These are phyloP conservation scores for Xylaria castorea DNA, from an alignment of 495 filamentous ascomycete species.

Conservation along the genomic window DNA sequence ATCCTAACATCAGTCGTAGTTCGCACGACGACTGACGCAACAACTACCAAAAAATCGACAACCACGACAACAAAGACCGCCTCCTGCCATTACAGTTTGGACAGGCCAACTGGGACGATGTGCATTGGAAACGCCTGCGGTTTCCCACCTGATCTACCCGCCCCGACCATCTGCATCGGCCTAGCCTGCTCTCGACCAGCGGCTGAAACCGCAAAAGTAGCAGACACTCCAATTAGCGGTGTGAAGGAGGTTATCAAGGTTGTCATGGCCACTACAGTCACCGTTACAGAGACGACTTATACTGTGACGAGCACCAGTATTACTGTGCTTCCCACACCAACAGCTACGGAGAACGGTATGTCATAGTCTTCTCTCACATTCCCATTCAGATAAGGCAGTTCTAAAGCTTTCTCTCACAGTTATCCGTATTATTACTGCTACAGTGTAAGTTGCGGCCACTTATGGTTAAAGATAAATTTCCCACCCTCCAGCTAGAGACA, in stretches of 20 bases:
- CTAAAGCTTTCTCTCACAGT: conserved; percentile 34
- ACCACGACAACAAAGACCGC: conserved; percentile 46
- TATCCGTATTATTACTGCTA: conserved; percentile 46
- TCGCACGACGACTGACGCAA: conserved; percentile 47
- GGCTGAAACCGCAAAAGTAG: conserved; percentile 12
- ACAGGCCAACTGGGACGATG: conserved; percentile 31
- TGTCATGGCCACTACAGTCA: conserved; percentile 45
- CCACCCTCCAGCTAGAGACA: background rate
- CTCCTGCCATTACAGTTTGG: conserved; percentile 43
- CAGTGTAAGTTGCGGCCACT: conserved; percentile 42
- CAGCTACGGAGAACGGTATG: conserved; percentile 49
- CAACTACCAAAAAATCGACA: conserved; percentile 43
- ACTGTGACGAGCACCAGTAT: conserved; percentile 48
- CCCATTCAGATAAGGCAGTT: background rate
- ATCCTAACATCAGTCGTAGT: conserved; percentile 42
- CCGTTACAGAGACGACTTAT: conserved; percentile 50
- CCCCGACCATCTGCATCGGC: conserved; percentile 15
- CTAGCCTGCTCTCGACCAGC: background rate
- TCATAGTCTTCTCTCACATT: background rate
- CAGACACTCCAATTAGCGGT: conserved; percentile 21
- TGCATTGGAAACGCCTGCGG: conserved; percentile 34
- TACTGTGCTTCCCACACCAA: conserved; percentile 44
- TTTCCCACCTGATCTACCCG: conserved; percentile 18
- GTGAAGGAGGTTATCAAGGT: conserved; percentile 33
- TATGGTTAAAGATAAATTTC: background rate